Percentiles rank a stretch among this genome's conserved stretches.
phyloP scores from a whole-genome alignment of 1,284 basidiomycete species.

The Cryptococcus sp. region DNA sequence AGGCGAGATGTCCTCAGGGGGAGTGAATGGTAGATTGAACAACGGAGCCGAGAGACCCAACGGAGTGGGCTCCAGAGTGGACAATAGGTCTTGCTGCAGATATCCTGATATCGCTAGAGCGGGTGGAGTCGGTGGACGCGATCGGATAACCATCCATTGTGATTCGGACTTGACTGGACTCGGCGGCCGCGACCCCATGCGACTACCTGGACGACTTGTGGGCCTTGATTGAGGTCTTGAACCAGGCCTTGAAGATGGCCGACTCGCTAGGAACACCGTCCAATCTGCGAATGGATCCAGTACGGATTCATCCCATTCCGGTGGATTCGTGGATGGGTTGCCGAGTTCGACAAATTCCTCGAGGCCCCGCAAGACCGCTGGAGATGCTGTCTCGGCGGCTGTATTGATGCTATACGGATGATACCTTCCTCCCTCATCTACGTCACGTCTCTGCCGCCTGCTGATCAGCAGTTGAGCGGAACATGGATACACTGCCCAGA shows the following conservation, averaged over 20 bases:
- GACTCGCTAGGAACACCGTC: not conserved
- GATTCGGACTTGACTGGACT: not conserved
- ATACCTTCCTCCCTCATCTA: too few relatives aligned
- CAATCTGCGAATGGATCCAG: not conserved
- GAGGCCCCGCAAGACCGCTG: not conserved
- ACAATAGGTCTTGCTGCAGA: not conserved
- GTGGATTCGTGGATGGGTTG: not conserved
- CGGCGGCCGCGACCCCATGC: not conserved
- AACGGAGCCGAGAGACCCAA: not conserved
- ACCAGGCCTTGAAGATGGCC: not conserved
- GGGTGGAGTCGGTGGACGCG: not conserved
- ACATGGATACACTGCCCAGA: not conserved
- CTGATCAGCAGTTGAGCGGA: too few relatives aligned
- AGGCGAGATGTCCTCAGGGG: conserved; percentile 18
- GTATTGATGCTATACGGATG: not conserved
- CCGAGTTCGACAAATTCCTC: not conserved
- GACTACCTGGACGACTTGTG: not conserved
- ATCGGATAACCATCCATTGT: not conserved
- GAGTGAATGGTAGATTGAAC: conserved; percentile 7
- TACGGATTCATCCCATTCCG: not conserved
- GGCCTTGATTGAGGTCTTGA: not conserved
- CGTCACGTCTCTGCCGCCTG: not conserved
- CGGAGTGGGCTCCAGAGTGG: not conserved
- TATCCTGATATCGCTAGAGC: not conserved
- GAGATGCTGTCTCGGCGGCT: not conserved